Conservation (phyloP, 495 filamentous ascomycete species). For the Friedmanniomyces simplex region DNA sequence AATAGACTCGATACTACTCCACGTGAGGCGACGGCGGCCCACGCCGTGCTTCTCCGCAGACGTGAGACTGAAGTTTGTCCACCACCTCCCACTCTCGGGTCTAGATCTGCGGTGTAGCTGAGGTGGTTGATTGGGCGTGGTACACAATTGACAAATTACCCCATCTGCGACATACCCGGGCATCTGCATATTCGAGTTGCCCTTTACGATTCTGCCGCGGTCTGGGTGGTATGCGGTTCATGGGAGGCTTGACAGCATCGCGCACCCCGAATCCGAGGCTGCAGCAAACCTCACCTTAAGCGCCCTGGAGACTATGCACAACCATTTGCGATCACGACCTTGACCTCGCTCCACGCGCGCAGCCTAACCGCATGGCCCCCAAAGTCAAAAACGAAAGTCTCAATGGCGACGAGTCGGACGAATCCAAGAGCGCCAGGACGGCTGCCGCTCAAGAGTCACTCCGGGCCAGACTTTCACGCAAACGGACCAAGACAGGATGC, state of each 20-base stretch:
- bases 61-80: not conserved
- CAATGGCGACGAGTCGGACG: slow-evolving; percentile 1
- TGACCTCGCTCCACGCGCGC: not conserved
- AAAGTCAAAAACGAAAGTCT: not conserved
- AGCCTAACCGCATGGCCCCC: not conserved
- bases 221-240: not conserved
- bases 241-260: not conserved
- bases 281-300: not conserved
- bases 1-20: no score
- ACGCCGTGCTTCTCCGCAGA: slow-evolving; percentile 1
- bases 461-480: slow-evolving; percentile 36
- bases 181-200: not conserved
- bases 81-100: not conserved
- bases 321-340: not conserved
- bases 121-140: not conserved
- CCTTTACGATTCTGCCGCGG: no score
- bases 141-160: not conserved
- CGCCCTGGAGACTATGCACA: not conserved
- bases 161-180: not conserved
- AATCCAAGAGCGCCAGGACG: not conserved
- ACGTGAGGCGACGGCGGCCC: not conserved
- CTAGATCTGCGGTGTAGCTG: not conserved
- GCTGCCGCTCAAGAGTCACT: slow-evolving; percentile 8
- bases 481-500: slow-evolving; percentile 93
- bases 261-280: not conserved